Conservation (phyloP, 306 rosid genomes). For the Acacia acuminata region DNA sequence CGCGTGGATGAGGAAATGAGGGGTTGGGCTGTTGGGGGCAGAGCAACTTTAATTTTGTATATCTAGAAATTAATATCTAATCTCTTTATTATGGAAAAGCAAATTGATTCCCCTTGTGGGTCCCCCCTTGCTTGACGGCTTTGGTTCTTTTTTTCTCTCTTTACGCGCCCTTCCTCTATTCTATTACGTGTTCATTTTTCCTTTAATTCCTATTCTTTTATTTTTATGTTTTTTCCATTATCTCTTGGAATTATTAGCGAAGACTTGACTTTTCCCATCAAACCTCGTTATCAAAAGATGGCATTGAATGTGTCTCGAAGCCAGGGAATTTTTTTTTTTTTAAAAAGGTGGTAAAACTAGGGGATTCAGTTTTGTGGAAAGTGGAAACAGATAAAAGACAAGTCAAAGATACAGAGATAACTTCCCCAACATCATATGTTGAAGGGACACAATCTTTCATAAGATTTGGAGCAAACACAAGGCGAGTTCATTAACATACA, state of each 20-base stretch:
- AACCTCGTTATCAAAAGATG: not conserved
- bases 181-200: not conserved
- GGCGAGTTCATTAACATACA: not conserved
- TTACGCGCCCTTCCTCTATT: not conserved
- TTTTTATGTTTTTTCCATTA: not conserved
- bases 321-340: not conserved
- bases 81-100: not conserved
- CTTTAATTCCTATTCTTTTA: not conserved
- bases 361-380: not conserved
- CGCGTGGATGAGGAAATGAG: not conserved
- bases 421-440: not conserved
- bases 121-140: conserved; percentile 31
- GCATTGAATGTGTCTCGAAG: not conserved
- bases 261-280: not conserved
- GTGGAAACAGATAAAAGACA: not conserved
- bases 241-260: not conserved
- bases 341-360: not conserved
- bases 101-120: conserved; percentile 17
- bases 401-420: not conserved
- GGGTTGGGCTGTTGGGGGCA: not conserved
- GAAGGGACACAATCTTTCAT: not conserved
- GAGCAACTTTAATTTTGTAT: not conserved
- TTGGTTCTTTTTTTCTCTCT: not conserved
- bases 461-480: not conserved
- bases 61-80: not conserved